Base-by-base conservation (phyloP, 768 basidiomycete species). In the Symmetrospora coprosmae region DNA sequence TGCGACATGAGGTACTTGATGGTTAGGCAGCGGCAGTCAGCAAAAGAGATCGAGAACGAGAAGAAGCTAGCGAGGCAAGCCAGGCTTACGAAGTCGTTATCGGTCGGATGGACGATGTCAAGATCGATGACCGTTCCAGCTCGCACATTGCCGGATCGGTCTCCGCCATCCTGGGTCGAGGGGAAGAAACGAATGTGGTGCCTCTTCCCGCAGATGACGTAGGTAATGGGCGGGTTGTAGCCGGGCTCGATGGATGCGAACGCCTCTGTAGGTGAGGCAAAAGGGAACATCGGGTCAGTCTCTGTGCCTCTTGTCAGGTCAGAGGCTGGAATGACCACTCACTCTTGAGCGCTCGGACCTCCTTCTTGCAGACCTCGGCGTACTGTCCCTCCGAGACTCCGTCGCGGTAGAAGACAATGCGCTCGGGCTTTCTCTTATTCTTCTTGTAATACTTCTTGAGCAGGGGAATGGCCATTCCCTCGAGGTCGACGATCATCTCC, bases 381-480 rank as follows among this genome's bases (percentile, higher is more conserved):
- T 48, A 63, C 52, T 63, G 62, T 21, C 62, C 62, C 39, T 63
- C 62, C 31, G 62, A 63, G n/a, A 63, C 62, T 9, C 62, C 62
- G 25, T 63, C 62, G 23, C 49, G n/a, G 41, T 52, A 61, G 33
- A 62, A 37, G 31, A 63, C 41, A n/a, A 63, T 41, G 13, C 50
- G 4, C 33, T 49, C 37, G 8, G 62, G 62, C 27, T 63, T 59
- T 33, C 37, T 21, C 17, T 28, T 48, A 19, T 45, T 63, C 25
- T 33, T 16, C 51, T 56, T 47, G 34, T 47, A 37, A 56, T 47
- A 63, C 34, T 38, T 48, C n/a, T 27, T 41, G 28, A 63, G 23
- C 1, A 63, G 19, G 19, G 16, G 25, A 2, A 45, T 46, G 38
- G 53, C 23, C 62, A 63, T 63, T 13, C 35, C 58, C 19, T 63